Base-by-base conservation (phyloP, 2,329 filamentous ascomycete species). In the Colletotrichum falcatum region DNA sequence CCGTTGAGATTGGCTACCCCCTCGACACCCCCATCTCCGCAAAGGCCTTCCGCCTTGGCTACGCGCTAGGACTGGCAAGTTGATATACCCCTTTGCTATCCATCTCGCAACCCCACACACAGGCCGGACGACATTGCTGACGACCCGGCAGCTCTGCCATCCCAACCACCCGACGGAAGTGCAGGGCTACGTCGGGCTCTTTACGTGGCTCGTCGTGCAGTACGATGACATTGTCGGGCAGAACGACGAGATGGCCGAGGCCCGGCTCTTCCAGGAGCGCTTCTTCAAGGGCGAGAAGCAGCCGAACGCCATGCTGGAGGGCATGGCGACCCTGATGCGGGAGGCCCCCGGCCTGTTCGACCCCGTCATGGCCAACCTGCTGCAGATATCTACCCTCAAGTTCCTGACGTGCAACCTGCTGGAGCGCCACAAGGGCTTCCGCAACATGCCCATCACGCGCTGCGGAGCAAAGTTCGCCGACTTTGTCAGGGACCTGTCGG, bases 131-230 rank as follows among this genome's bases (percentile, higher is more conserved):
- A n/a, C n/a, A 48, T 54, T 55, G 49, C 59, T 67, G 46, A 70
- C 46, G 60, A 44, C 20, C 37, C 39, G 26, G n/a, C 59, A 75
- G 74, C 67, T 75, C 30, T 73, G 73, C 30, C 74, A 75, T 48
- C 74, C 74, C 28, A 61, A 62, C 30, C 73, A 74, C 58, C 66
- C 71, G 4, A 53, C 73, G 12, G 54, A 64, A 11, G 67, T 74
- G 12, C 74, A 74, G 28, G 68, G 71, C 6, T 75, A 65, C n/a
- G 74, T 75, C 9, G 73, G 66, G 16, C 72, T 75, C 35, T 74
- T 74, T 37, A 75, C 74, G 6, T 74, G 74, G 73, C 65, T 75
- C 26, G 74, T 75, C 4, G 74, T 75, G 3, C 71, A 74, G 26
- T 73, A 75, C 60, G 74, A 75, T 58, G 74, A 75, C 23, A 71